Evolutionary conservation across 2,329 filamentous ascomycete species (phyloP).

Genomic region (Trichophyton equinum): DNA sequence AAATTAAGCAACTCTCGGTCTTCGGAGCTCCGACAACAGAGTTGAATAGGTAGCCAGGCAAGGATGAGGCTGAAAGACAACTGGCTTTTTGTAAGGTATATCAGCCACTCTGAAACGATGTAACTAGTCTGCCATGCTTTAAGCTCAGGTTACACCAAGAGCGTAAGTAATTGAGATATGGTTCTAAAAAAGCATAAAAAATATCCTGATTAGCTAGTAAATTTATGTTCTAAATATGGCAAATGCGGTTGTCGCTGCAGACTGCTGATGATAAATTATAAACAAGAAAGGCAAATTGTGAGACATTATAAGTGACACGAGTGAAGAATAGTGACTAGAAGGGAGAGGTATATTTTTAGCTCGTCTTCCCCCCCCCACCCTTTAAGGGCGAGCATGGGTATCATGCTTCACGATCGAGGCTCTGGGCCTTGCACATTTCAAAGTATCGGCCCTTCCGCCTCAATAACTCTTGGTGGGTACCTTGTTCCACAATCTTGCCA

Average conservation of each 20-base stretch:
- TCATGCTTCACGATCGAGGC: constrained; percentile 12
- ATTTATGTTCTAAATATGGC: neutral
- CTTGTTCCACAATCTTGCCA: constrained; percentile 29
- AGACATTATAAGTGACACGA: neutral
- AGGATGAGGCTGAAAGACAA: too few relatives aligned
- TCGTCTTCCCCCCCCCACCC: too few relatives aligned
- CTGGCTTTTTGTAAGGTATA: too few relatives aligned
- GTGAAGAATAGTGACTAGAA: neutral
- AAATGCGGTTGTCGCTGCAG: neutral
- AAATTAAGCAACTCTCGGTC: too few relatives aligned
- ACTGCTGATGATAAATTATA: neutral
- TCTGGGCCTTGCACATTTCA: constrained; percentile 20
- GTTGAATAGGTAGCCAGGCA: too few relatives aligned
- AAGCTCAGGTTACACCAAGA: neutral
- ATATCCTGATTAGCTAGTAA: neutral
- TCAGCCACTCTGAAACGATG: too few relatives aligned
- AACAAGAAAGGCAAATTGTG: neutral
- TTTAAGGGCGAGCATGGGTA: neutral
- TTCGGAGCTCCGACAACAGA: too few relatives aligned
- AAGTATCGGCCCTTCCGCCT: constrained; percentile 21
- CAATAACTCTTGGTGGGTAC: constrained; percentile 31
- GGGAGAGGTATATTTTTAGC: neutral
- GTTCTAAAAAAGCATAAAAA: neutral
- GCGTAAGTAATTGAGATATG: neutral
- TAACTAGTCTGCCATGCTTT: too few relatives aligned